These are phyloP conservation scores for Fusarium newnesense DNA, from an alignment of 2,329 filamentous ascomycete genomes.

Conservation along the genomic window DNA sequence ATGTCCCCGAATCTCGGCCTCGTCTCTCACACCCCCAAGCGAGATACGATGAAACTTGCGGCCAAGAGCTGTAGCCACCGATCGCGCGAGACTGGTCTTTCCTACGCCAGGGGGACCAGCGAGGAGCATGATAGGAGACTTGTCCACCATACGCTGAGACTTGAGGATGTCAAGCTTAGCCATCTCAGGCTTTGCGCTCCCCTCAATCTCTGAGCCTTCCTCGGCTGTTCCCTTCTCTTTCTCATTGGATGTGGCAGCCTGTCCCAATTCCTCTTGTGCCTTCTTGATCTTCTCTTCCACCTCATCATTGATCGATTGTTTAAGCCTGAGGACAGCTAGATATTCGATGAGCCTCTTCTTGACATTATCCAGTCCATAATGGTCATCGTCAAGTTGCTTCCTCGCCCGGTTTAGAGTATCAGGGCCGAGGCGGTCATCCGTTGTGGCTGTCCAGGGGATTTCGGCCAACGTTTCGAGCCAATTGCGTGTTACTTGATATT, in stretches of 20 bases:
- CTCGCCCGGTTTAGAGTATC: conserved; percentile 83
- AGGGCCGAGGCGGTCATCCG: conserved; percentile 84
- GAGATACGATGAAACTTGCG: conserved; percentile 98
- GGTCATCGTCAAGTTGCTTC: conserved; percentile 93
- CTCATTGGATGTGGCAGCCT: conserved; percentile 40
- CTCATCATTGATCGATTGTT: conserved; percentile 88
- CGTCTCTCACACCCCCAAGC: conserved; percentile 92
- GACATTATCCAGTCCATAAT: conserved; percentile 95
- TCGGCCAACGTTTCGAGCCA: conserved; percentile 95
- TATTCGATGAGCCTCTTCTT: conserved; percentile 98
- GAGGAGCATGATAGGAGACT: conserved; percentile 93
- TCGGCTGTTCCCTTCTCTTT: conserved; percentile 32
- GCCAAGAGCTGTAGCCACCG: conserved; percentile 89
- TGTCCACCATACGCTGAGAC: conserved; percentile 88
- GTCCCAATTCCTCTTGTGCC: conserved; percentile 67
- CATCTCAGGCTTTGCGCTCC: conserved; percentile 50
- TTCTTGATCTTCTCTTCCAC: conserved; percentile 81
- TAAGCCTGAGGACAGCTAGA: conserved; percentile 92
- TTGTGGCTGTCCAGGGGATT: conserved; percentile 89
- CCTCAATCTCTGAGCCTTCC: conserved; percentile 38
- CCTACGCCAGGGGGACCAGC: conserved; percentile 94
- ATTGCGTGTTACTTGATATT: conserved; percentile 92
- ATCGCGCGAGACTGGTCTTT: conserved; percentile 95
- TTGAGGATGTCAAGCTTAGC: conserved; percentile 80
- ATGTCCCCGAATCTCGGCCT: conserved; percentile 96